Percentiles rank a stretch among this genome's conserved stretches.
Conservation (phyloP, 768 basidiomycete species). For the Mycena galopus region DNA sequence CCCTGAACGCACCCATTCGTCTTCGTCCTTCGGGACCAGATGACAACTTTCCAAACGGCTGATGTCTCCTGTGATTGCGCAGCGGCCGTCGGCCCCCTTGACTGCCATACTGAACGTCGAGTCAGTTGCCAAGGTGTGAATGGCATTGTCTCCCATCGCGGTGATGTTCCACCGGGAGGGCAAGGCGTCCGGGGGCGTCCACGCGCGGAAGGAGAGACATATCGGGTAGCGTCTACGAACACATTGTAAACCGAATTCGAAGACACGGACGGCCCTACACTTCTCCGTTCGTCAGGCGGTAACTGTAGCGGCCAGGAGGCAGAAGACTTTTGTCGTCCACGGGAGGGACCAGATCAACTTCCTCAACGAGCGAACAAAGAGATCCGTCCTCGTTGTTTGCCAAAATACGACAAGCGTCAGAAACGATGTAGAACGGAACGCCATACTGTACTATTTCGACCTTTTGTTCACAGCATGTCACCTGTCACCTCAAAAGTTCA, state of each 20-base stretch:
- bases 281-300: neutral
- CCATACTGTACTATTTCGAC: too few relatives aligned
- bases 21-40: slow-evolving; percentile 2
- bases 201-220: slow-evolving; percentile 8
- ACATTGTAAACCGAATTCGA: neutral
- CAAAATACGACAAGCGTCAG: slow-evolving; percentile 17
- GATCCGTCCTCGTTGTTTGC: slow-evolving; percentile 15
- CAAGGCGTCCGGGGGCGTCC: slow-evolving; percentile 4
- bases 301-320: slow-evolving; percentile 12
- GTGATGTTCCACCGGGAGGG: slow-evolving; percentile 1
- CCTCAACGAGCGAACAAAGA: neutral
- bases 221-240: slow-evolving; percentile 7
- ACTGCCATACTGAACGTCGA: neutral
- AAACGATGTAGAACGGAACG: slow-evolving; percentile 12
- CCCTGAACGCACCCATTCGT: slow-evolving; percentile 4
- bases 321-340: neutral
- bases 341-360: neutral
- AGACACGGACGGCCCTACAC: slow-evolving; percentile 6
- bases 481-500: too few relatives aligned
- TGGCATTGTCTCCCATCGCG: neutral
- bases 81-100: slow-evolving; percentile 2
- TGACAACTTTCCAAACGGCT: slow-evolving; percentile 6
- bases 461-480: too few relatives aligned
- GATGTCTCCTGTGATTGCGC: slow-evolving; percentile 11
- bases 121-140: neutral